Percentiles rank a stretch among this genome's conserved stretches.
Evolutionary conservation across 169 alveolate genomes (phyloP).

Genomic region (Plasmodium coatneyi): DNA sequence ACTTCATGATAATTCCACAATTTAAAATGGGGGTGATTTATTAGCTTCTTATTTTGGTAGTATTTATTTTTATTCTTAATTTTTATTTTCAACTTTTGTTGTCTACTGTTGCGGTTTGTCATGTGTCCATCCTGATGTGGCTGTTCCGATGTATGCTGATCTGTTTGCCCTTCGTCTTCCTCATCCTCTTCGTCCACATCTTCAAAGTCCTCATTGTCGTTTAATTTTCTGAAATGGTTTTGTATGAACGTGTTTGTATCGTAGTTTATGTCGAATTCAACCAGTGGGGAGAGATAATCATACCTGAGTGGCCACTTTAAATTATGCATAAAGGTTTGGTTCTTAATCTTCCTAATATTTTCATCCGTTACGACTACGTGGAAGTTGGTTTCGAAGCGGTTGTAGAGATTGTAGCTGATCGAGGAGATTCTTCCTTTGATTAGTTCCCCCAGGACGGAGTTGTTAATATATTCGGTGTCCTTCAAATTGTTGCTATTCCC

Average conservation of each 20-base stretch:
- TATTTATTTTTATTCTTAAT: constrained; percentile 66
- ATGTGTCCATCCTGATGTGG: background rate
- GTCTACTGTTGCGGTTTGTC: background rate
- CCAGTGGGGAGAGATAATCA: constrained; percentile 40
- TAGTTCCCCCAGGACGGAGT: constrained; percentile 32
- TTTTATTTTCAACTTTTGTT: background rate
- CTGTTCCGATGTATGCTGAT: background rate
- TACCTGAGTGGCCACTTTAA: constrained; percentile 2
- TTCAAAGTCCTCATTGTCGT: constrained; percentile 59
- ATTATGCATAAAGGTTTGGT: constrained; percentile 12
- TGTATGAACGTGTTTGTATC: constrained; percentile 35
- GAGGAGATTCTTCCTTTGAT: constrained; percentile 48
- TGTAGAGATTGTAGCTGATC: constrained; percentile 17
- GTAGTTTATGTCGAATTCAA: constrained; percentile 33
- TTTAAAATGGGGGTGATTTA: constrained; percentile 52
- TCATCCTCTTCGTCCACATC: constrained; percentile 45
- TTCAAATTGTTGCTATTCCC: constrained; percentile 6
- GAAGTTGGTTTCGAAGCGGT: constrained; percentile 44
- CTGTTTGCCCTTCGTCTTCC: background rate
- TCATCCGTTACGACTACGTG: constrained; percentile 70
- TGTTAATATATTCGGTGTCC: constrained; percentile 30
- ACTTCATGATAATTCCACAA: constrained; percentile 53
- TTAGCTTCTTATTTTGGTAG: constrained; percentile 42
- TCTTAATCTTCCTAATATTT: constrained; percentile 32
- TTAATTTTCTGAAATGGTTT: constrained; percentile 53